Percentiles rank a stretch among this genome's conserved stretches.
phyloP scores from a whole-genome alignment of 768 basidiomycete species.

The Leucocoprinus sp. region DNA sequence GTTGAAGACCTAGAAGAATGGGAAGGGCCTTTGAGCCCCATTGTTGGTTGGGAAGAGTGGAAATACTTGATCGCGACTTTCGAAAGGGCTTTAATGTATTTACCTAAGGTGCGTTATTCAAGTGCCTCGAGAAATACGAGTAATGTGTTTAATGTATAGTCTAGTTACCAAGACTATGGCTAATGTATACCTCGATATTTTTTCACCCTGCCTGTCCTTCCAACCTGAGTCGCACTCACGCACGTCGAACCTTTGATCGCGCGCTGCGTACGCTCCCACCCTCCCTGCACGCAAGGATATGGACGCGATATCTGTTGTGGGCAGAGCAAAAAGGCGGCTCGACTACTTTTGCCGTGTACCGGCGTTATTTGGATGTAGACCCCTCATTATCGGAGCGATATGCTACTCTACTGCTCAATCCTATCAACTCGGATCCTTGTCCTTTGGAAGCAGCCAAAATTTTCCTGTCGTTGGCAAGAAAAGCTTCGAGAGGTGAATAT shows the following conservation, averaged over 20 bases:
- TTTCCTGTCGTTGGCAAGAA: slow-evolving; percentile 73
- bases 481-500: slow-evolving; percentile 78
- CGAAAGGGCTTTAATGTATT: slow-evolving; percentile 91
- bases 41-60: slow-evolving; percentile 98
- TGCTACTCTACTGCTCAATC: slow-evolving; percentile 57
- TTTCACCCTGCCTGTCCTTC: slow-evolving; percentile 86
- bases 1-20: slow-evolving; percentile 74
- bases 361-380: slow-evolving; percentile 81
- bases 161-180: slow-evolving; percentile 90
- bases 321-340: slow-evolving; percentile 74
- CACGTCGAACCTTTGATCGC: slow-evolving; percentile 89
- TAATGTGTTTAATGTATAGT: slow-evolving; percentile 7
- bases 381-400: slow-evolving; percentile 77
- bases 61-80: slow-evolving; percentile 78
- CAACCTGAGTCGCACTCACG: slow-evolving; percentile 78
- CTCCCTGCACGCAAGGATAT: slow-evolving; percentile 84
- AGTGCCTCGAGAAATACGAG: slow-evolving; percentile 3
- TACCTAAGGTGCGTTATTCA: slow-evolving; percentile 63
- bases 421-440: slow-evolving; percentile 47
- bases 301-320: slow-evolving; percentile 91
- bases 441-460: slow-evolving; percentile 94
- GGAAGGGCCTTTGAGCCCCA: slow-evolving; percentile 77
- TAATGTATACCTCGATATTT: slow-evolving; percentile 87
- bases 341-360: slow-evolving; percentile 77
- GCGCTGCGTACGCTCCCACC: slow-evolving; percentile 90